Base-by-base conservation (phyloP, 257 asterid genomes). In the Nicotiana tabacum region DNA sequence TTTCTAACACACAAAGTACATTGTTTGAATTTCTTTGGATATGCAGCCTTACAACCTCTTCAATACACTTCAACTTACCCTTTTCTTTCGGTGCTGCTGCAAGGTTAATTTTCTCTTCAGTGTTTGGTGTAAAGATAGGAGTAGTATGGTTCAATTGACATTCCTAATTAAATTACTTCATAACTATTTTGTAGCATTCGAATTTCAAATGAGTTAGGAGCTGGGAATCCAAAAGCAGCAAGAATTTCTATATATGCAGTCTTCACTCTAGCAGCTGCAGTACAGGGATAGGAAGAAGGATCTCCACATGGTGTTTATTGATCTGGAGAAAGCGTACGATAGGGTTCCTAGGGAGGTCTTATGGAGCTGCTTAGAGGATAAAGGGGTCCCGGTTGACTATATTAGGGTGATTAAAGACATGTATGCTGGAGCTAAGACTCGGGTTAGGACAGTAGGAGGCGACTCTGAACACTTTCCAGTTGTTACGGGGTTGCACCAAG, bases 71-170 rank as follows among this genome's bases (percentile, higher is more conserved):
- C 74, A 92, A 86, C 83, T 68, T 93, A 64, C 94, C 97, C 0
- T 90, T 84, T 81, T 90, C 95, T 77, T 88, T 90, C 55, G 94
- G 92, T 3, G 89, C 92, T 53, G 97, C 97, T 61, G 97, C 94
- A 85, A 91, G 97, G 96, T 93, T 43, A 43, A 7, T 39, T 32
- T 37, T 88, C 30, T 58, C 72, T 83, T 18, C 29, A 10, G 60
- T 68, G 17, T 53, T 53, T 53, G 57, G 57, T 53, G 17, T 53
- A 10, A 53, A 53, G 17, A 53, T 12, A 43, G 48, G 2, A 43
- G 9, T 53, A 53, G 57, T 53, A 53, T 12, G 1, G 57, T 53
- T 10, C 80, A 3, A 79, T 4, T 48, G 15, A 8, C 29, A 17
- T 16, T 39, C 32, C 12, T 29, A 5, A 5, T 58, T 77, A 43